These are phyloP conservation scores for Diutina sp. DNA, from an alignment of 1,139 yeast genomes.

Conservation along the genomic window DNA sequence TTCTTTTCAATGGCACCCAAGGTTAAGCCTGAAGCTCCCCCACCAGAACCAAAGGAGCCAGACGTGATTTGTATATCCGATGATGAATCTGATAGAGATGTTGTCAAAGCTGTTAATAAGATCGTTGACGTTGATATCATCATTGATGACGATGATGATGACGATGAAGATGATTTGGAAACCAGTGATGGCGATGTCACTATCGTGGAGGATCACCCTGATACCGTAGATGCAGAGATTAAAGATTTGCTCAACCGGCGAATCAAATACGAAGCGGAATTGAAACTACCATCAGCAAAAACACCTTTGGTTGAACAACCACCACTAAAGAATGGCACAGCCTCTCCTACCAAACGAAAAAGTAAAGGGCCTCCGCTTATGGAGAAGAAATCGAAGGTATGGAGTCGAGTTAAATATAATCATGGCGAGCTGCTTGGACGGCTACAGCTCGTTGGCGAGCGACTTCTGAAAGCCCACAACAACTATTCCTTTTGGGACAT, in stretches of 20 bases:
- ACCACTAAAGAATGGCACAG: too few relatives aligned
- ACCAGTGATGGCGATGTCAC: not conserved
- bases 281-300: not conserved
- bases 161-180: not conserved
- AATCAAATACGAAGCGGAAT: not conserved
- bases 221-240: not conserved
- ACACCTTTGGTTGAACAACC: too few relatives aligned
- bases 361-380: not conserved
- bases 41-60: not conserved
- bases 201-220: not conserved
- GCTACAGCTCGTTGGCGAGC: not conserved
- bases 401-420: not conserved
- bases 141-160: not conserved
- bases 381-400: too few relatives aligned
- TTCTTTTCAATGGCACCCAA: not conserved
- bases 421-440: not conserved
- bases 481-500: not conserved
- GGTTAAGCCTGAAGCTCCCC: not conserved
- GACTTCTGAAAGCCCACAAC: not conserved
- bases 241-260: not conserved
- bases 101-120: too few relatives aligned
- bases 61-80: not conserved
- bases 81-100: not conserved
- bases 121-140: not conserved
- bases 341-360: not conserved